These are phyloP conservation scores for Tympanopsis confertula DNA, from an alignment of 2,329 filamentous ascomycete species.

Conservation along the genomic window DNA sequence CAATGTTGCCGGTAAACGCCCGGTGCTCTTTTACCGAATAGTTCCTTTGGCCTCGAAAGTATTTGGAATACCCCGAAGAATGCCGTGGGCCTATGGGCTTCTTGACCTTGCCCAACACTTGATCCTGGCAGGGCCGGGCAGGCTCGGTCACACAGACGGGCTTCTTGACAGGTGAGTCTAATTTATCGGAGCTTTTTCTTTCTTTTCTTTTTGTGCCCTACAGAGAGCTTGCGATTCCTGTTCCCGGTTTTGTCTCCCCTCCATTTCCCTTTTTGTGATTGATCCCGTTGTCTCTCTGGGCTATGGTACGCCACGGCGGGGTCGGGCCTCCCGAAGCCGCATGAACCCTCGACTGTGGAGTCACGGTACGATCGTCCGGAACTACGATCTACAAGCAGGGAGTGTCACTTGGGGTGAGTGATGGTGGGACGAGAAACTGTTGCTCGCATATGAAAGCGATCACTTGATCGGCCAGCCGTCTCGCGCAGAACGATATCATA, in stretches of 20 bases:
- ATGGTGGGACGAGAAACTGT: neutral
- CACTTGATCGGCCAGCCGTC: conserved; percentile 39
- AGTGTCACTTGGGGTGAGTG: too few species aligned
- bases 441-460: conserved; percentile 38
- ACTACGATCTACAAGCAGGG: conserved; percentile 1
- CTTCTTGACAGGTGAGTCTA: conserved; percentile 53
- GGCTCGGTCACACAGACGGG: conserved; percentile 42
- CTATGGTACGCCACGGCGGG: too few species aligned
- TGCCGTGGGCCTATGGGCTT: conserved; percentile 51
- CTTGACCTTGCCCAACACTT: conserved; percentile 42
- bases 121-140: conserved; percentile 39
- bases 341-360: conserved; percentile 1
- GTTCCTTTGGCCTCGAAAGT: conserved; percentile 42
- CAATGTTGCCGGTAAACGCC: too few species aligned
- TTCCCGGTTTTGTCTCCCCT: too few species aligned
- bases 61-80: conserved; percentile 39
- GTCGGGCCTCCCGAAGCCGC: too few species aligned
- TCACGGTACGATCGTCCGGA: neutral
- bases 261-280: too few species aligned
- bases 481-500: too few species aligned
- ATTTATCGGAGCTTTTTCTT: neutral
- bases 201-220: conserved; percentile 5
- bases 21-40: conserved; percentile 44
- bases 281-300: neutral
- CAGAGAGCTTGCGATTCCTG: too few species aligned